Conservation (phyloP, 129 eudicot genomes). For the Smallanthus sonchifolius region DNA sequence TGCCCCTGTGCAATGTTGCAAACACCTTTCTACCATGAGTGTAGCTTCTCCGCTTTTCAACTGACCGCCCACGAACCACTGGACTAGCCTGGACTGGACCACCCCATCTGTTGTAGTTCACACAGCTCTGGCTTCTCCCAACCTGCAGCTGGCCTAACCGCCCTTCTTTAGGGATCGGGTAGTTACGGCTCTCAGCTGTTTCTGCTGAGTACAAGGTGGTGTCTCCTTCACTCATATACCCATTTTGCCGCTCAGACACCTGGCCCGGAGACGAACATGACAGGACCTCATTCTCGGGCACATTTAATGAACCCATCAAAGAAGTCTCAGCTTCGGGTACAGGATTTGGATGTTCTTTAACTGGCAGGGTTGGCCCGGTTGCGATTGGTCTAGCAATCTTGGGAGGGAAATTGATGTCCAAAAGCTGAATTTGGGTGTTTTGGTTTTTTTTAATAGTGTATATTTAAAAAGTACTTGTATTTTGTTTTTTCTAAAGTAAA, state of each 20-base stretch:
- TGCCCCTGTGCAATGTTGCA: slow-evolving; percentile 66
- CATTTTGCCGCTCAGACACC: slow-evolving; percentile 40
- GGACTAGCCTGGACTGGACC: slow-evolving; percentile 61
- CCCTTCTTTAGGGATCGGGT: slow-evolving; percentile 66
- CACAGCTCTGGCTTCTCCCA: slow-evolving; percentile 97
- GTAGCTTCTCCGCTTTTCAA: slow-evolving; percentile 68
- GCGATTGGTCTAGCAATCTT: slow-evolving; percentile 36
- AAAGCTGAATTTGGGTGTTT: slow-evolving; percentile 52
- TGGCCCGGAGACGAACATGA: slow-evolving; percentile 47
- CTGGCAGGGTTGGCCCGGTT: slow-evolving; percentile 29
- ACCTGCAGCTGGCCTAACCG: slow-evolving; percentile 50
- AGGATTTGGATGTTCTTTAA: slow-evolving; percentile 17
- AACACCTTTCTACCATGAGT: slow-evolving; percentile 66
- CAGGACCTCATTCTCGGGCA: slow-evolving; percentile 43
- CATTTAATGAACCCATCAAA: slow-evolving; percentile 53
- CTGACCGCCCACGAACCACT: slow-evolving; percentile 52
- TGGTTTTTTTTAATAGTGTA: slow-evolving; percentile 8
- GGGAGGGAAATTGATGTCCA: slow-evolving; percentile 77
- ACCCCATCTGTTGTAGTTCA: slow-evolving; percentile 83
- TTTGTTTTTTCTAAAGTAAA: too few relatives aligned
- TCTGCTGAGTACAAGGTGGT: slow-evolving; percentile 96
- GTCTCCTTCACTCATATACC: slow-evolving; percentile 83
- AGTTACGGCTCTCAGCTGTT: slow-evolving; percentile 92
- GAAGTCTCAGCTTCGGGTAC: slow-evolving; percentile 41
- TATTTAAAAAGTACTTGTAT: too few relatives aligned